Base-by-base conservation (phyloP, 164 flowering plant genomes). In the Nymphaea thermarum region DNA sequence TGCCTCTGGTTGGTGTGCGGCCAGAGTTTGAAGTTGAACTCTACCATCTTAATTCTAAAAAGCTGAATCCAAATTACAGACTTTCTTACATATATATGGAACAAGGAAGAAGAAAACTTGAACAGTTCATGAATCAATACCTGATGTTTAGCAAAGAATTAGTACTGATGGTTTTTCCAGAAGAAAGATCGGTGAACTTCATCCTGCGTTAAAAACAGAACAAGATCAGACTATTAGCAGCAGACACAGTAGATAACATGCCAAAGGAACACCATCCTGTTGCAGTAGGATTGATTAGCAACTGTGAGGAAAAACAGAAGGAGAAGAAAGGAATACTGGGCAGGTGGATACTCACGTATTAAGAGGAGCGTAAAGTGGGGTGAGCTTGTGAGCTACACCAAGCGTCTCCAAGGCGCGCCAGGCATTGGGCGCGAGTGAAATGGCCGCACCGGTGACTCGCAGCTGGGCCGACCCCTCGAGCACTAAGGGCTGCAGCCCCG, bases 381-480 rank as follows among this genome's bases (percentile, higher is more conserved):
- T 63, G 69, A 85, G 84, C 72, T 81, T 81, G 67, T 78, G 64
- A 7, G 75, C 73, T 3, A 80, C 80, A 1, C 83, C 80, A 15
- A 80, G 75, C 0, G 76, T 78, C 42, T 77, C 67, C n/a, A 80
- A 78, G 15, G 83, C 81, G 0, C 68, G 14, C 79, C 79, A 78
- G 12, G 81, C 83, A 67, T 80, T 78, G 44, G 81, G 72, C 43
- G n/a, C 66, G 6, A 78, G 71, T 11, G 70, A 63, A 0, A 80
- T 17, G 42, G 79, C 76, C 41, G 78, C 70, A 6, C 83, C 81
- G 0, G 76, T 72, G 53, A 76, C 10, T 47, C 81, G 68, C 0
- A 78, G 69, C 70, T 68, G 74, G 8, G 62, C 10, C 5, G 65
- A 61, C 57, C 70, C 67, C 44, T 77, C 80, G 7, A 77, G 68